Base-by-base conservation (phyloP, 2,329 filamentous ascomycete genomes). In the Pyrenophora tritici-repentis region DNA sequence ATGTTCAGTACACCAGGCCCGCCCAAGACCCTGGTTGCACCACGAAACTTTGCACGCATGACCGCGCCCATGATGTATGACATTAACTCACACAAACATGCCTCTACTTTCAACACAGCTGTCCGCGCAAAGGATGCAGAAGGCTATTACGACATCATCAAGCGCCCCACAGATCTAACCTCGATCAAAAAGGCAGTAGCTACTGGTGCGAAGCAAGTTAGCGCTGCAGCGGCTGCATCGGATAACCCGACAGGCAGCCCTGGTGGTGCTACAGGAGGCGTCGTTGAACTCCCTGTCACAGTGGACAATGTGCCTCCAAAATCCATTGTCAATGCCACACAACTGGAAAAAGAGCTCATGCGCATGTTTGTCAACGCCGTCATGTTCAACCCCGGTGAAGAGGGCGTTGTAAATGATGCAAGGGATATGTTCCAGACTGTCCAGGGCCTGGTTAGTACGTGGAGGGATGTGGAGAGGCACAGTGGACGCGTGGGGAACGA, bases 311-410 rank as follows among this genome's bases (percentile, higher is more conserved):
- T 93, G 2, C 90, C 93, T 2, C 93, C 94, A 0, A 90, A 86
- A 63, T 90, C 87, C 16, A 96, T 97, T 63, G 90, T 97, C 73
- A 97, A 97, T 73, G 92, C 89, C 42, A 86, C 88, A 1, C 94
- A 97, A 71, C 81, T 97, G 13, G 93, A 97, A 74, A 90, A 91
- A 60, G 93, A 97, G 72, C 79, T 97, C 9, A 90, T 95, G 63
- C 89, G 95, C 64, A 97, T 97, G 90, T 96, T 97, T 72, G 91
- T 91, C 61, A 97, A 97, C 67, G 93, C 94, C 14, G 89, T 97
- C 74, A 97, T 99, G 94, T 99, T 96, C 79, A 97, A 97, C 64
- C 86, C 89, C 0, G 90, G 96, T 56, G 91, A 96, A 73, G 90
- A 93, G 32, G 90, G 89, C 3, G 86, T 97, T 24, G 92, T 96